Base-by-base conservation (phyloP, 1,284 basidiomycete genomes). In the Trichosporon ovoides region DNA sequence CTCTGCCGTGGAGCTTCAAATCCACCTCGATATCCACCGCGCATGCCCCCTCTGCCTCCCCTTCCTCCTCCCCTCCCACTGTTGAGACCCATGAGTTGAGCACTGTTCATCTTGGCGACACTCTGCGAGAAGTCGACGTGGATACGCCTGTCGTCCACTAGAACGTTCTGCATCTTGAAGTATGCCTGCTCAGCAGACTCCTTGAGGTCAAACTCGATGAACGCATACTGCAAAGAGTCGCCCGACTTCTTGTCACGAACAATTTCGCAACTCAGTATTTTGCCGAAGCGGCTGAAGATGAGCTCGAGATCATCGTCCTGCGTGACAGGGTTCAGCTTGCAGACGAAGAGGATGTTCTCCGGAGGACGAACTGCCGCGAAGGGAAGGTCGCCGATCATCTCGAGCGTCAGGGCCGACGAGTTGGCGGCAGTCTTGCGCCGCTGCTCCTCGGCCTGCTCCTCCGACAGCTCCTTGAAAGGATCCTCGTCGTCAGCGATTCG, bases 141-240 rank as follows among this genome's bases (percentile, higher is more conserved):
- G 73, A 99, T 98, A 19, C 96, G 84, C 37, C 94, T 84, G 76
- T 99, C 96, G 74, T 99, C 95, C n/a, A 99, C 89, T 9, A 99
- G 81, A 0, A 98, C 95, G 70, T 97, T 98, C 76, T 98, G 95
- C 95, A 99, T 99, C 77, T 98, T 98, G 80, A 97, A 94, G 77
- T 98, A 99, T 14, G 92, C 95, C 86, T 92, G 86, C 74, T 98
- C 95, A 1, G 95, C 94, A 40, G 92, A 87, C 59, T 92, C 89
- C 50, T 87, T 81, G 74, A 89, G 88, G 73, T 96, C 93, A 78
- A 97, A 99, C 78, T 98, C 96, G 69, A 99, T 93, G 71, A 99
- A 98, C 1, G 96, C 95, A 74, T 98, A 99, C 74, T 98, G 95
- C 60, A 99, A 78, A 40, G 88, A 91, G 76, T 98, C 96, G 0